Base-by-base conservation (phyloP, 768 basidiomycete genomes). In the Amylocystis lapponica region DNA sequence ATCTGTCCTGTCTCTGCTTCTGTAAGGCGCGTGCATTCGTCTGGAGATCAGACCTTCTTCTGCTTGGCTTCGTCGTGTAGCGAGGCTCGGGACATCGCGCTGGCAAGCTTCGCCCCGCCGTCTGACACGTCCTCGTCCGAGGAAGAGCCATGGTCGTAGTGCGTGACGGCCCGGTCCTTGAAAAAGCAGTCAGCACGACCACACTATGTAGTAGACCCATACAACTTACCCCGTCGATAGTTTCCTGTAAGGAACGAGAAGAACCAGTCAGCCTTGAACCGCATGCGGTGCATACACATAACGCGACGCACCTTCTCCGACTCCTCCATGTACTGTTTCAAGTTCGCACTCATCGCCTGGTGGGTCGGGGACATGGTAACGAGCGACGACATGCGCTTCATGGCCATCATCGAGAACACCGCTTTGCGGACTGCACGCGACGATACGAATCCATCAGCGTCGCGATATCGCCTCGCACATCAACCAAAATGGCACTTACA, bases 381-480 rank as follows among this genome's bases (percentile, higher is more conserved):
- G 26, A 85, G 68, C 26, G 72, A 66, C 14, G 83, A 72, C 83
- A 95, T 83, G 46, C 90, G 73, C 53, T 81, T 82, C 62, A 91
- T 75, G 11, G 92, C 91, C 59, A 83, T 83, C 71, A 95, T 89
- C 37, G 86, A 80, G 57, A 83, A 74, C 3, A 89, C 86, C 3
- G 89, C 91, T 60, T 86, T 88, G 52, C 84, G 83, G 89, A 91
- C 90, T 92, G 59, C 19, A 41, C 3, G 22, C 11, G 34, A 12
- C 17, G n/a, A n/a, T n/a, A 44, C 5, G 27, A n/a, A 23, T 4
- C 19, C 17, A 21, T 48, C 46, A 53, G 46, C 45, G 12, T 29
- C 11, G n/a, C 16, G 20, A 14, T 5, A 19, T 14, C 17, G 23
- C 17, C 22, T 12, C 4, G 13, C 4, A 2, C 8, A 33, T 6